phyloP scores from a whole-genome alignment of 768 basidiomycete species.

The Gloeostereum incarnatum region DNA sequence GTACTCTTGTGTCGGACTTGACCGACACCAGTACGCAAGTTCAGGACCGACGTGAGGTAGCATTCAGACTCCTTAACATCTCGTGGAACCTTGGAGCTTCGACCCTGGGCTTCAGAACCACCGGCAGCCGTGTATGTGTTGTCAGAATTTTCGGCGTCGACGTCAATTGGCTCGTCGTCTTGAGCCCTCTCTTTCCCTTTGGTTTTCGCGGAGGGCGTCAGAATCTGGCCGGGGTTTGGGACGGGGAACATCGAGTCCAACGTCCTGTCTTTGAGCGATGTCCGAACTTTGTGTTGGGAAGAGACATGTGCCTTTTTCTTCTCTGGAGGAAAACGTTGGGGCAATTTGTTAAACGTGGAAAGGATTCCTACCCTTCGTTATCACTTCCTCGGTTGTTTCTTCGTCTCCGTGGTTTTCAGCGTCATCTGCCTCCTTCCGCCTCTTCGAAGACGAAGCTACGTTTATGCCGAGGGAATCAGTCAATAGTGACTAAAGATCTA shows the following conservation, averaged over 20 bases:
- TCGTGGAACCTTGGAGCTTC: constrained; percentile 22
- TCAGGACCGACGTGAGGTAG: constrained; percentile 63
- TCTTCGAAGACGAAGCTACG: constrained; percentile 17
- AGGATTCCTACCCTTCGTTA: constrained; percentile 6
- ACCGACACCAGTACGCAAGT: constrained; percentile 47
- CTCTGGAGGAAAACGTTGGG: too few relatives aligned
- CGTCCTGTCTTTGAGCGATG: constrained; percentile 79
- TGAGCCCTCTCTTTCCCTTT: constrained; percentile 11
- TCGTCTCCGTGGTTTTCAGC: constrained; percentile 19
- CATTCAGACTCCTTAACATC: constrained; percentile 73
- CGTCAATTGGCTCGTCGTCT: constrained; percentile 10
- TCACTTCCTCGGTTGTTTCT: constrained; percentile 16
- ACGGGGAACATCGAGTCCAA: constrained; percentile 93
- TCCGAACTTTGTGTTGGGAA: constrained; percentile 89
- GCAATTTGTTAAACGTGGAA: not conserved
- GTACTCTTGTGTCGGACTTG: constrained; percentile 65
- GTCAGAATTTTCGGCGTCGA: constrained; percentile 9
- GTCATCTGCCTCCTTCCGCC: constrained; percentile 28
- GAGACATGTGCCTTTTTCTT: constrained; percentile 19
- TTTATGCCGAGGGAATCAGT: constrained; percentile 35
- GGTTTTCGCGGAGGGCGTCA: constrained; percentile 11
- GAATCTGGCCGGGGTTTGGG: constrained; percentile 38
- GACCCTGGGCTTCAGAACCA: constrained; percentile 6
- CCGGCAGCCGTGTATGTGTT: constrained; percentile 1
- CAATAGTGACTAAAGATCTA: constrained; percentile 39